Percentiles rank a stretch among this genome's conserved stretches.
These are phyloP conservation scores for Eucalyptus sp. DNA, from an alignment of 345 rosid species.

Conservation along the genomic window DNA sequence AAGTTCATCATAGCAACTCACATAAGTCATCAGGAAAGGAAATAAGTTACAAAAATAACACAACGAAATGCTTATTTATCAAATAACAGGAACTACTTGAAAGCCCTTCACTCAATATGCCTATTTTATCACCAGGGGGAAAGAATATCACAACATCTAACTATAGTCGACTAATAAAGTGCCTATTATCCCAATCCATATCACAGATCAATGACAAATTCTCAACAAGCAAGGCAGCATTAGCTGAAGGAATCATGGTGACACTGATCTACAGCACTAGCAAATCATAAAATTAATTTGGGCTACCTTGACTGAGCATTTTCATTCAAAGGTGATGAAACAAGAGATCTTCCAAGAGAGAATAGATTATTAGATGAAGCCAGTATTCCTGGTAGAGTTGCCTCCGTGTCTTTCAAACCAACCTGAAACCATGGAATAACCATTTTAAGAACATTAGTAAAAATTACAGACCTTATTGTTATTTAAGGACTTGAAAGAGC, in stretches of 20 bases:
- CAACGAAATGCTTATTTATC: neutral
- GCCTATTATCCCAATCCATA: neutral
- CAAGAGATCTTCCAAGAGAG: slow-evolving; percentile 24
- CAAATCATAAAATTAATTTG: neutral
- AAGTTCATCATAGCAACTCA: neutral
- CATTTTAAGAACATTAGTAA: neutral
- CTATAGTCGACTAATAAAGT: neutral
- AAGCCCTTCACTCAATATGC: neutral
- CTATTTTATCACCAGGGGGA: too few species aligned
- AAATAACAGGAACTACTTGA: neutral
- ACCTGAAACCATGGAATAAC: slow-evolving; percentile 14
- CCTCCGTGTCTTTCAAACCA: slow-evolving; percentile 22
- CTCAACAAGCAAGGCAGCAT: neutral
- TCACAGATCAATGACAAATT: neutral
- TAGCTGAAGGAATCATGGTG: neutral
- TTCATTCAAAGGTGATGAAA: slow-evolving; percentile 15
- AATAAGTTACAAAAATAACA: neutral
- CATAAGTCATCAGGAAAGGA: neutral
- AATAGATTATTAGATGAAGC: slow-evolving; percentile 27
- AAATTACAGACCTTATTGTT: neutral
- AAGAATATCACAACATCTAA: neutral
- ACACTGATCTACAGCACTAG: neutral
- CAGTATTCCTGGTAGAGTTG: slow-evolving; percentile 17
- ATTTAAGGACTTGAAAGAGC: neutral
- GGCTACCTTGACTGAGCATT: slow-evolving; percentile 47